phyloP scores from a whole-genome alignment of 371 early-diverging fungal species.

The Quaeritorhiza haematococci region DNA sequence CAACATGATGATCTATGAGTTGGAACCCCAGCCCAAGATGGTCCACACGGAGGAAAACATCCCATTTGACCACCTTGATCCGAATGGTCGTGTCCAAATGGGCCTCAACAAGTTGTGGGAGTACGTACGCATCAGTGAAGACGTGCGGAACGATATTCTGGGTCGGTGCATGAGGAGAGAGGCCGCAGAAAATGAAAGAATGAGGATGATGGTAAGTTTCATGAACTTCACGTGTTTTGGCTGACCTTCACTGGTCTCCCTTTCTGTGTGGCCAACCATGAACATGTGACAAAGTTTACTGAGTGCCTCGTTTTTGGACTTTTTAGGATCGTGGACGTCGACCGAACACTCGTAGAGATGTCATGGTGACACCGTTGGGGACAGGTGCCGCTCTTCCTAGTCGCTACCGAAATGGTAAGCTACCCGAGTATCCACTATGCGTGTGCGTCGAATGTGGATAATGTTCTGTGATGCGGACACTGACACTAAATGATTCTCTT shows the following conservation, averaged over 20 bases:
- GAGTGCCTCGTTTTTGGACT: neutral
- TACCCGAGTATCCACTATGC: constrained; percentile 10
- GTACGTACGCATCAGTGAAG: too few relatives aligned
- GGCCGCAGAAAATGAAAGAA: neutral
- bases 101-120: too few relatives aligned
- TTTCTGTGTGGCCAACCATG: too few relatives aligned
- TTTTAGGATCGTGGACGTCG: neutral
- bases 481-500: constrained; percentile 1
- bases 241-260: too few relatives aligned
- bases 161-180: too few relatives aligned
- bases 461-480: neutral
- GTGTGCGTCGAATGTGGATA: constrained; percentile 2
- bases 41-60: too few relatives aligned
- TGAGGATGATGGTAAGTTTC: neutral
- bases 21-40: constrained; percentile 29
- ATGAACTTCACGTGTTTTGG: too few relatives aligned
- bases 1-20: constrained; percentile 25
- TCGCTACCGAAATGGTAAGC: constrained; percentile 90
- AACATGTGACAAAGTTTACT: neutral
- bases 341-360: neutral
- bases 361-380: constrained; percentile 70
- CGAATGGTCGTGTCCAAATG: too few relatives aligned
- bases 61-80: too few relatives aligned
- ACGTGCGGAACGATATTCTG: too few relatives aligned
- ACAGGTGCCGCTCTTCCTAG: constrained; percentile 96